These are phyloP conservation scores for Annona squamosa DNA, from an alignment of 164 flowering plant species.

Conservation along the genomic window DNA sequence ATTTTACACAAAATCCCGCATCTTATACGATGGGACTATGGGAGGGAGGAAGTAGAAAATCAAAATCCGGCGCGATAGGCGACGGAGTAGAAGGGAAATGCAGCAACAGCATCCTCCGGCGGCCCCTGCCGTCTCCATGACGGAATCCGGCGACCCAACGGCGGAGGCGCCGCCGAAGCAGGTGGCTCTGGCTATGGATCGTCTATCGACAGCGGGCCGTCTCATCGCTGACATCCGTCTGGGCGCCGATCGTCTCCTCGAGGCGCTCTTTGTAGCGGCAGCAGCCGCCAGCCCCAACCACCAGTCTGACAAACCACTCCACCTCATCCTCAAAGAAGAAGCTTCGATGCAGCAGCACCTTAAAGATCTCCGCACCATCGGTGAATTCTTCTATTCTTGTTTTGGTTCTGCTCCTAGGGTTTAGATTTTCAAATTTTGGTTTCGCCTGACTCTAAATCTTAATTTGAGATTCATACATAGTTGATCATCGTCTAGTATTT, in stretches of 20 bases:
- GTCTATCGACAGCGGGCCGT: slow-evolving; percentile 59
- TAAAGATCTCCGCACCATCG: slow-evolving; percentile 68
- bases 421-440: neutral
- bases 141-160: slow-evolving; percentile 17
- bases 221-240: slow-evolving; percentile 82
- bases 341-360: slow-evolving; percentile 71
- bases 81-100: slow-evolving; percentile 4
- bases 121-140: slow-evolving; percentile 2
- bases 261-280: slow-evolving; percentile 60
- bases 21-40: too few species aligned
- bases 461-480: neutral
- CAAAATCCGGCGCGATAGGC: neutral
- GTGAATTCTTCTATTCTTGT: slow-evolving; percentile 22
- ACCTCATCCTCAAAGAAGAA: slow-evolving; percentile 61
- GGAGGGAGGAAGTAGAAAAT: neutral
- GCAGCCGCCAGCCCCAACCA: slow-evolving; percentile 31
- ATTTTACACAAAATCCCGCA: too few species aligned
- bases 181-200: slow-evolving; percentile 90
- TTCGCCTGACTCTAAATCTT: neutral
- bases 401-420: neutral
- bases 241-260: slow-evolving; percentile 86
- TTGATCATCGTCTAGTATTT: too few species aligned
- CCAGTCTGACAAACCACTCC: slow-evolving; percentile 41
- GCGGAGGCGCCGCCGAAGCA: slow-evolving; percentile 94
- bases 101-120: slow-evolving; percentile 14